Evolutionary conservation across 805 yeast genomes (phyloP), one percentile per base, ranked within the genome.

Genomic region (Zygosaccharomyces lentus): DNA sequence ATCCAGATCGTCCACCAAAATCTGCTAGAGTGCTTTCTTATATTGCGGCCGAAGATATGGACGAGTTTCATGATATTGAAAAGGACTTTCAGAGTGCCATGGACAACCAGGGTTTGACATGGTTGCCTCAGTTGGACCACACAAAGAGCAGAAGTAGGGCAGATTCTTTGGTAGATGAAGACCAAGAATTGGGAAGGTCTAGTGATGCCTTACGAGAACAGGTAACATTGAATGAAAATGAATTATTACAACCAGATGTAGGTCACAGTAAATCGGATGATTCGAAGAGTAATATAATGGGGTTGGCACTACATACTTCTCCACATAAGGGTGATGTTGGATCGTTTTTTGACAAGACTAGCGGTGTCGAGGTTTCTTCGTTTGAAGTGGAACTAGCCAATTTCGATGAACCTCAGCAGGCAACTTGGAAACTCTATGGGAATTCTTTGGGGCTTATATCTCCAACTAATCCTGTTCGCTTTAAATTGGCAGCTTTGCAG

Each of bases 371-470:
- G 9, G 48, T 35, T 15, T 36, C 41, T n/a, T 43, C 48, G 9
- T 41, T 48, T 19, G 51, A 44, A 30, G 43, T 47, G 5, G 53
- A 49, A 23, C 21, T 59, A 9, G 62, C 61, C 5, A 59, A 61
- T 47, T 52, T 61, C 38, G 58, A 57, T 34, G 49, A 54, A 12
- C 46, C 54, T 5, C 52, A 50, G 5, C 45, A 37, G 2, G 37
- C 43, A 25, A 36, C 58, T 6, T 39, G 55, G 25, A 45, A 40
- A 25, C 47, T 76, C 5, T 75, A 66, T 49, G 82, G 82, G 2
- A 65, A 67, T 12, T 74, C 81, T 0, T 48, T 77, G 9, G 61
- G 66, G 6, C 9, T 65, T 4, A 69, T 77, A 31, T 50, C 67
- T 0, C 74, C 79, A 2, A 50, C 57, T 12, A 71, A 73, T 30